Evolutionary conservation across 2,329 filamentous ascomycete species (phyloP).

Genomic region (Arachnomyces sp.): DNA sequence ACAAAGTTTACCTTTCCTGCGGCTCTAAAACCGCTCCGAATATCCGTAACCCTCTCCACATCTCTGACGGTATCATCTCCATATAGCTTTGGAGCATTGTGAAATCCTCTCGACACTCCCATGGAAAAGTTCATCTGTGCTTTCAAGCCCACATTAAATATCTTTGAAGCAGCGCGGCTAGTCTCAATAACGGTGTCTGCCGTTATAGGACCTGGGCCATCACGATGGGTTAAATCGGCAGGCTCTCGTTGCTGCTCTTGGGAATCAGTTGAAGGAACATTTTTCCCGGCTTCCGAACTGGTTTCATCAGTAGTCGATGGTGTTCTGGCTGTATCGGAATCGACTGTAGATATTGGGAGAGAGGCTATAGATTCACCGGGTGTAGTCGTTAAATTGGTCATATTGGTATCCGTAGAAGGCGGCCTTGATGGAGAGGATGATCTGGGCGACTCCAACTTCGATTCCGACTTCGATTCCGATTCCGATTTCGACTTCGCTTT

Average conservation of each 20-base stretch:
- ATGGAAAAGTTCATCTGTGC: constrained; percentile 80
- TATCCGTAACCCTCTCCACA: constrained; percentile 68
- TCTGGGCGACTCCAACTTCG: no score
- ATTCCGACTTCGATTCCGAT: no score
- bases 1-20: constrained; percentile 56
- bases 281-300: not conserved
- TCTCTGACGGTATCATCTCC: constrained; percentile 74
- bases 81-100: constrained; percentile 79
- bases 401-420: constrained; percentile 6
- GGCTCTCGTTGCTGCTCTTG: constrained; percentile 3
- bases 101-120: constrained; percentile 75
- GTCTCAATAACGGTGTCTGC: constrained; percentile 58
- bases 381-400: constrained; percentile 1
- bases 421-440: no score
- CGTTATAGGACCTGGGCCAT: constrained; percentile 13
- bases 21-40: constrained; percentile 67
- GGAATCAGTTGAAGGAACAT: not conserved
- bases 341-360: not conserved
- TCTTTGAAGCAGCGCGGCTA: constrained; percentile 60
- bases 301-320: not conserved
- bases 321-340: constrained; percentile 4
- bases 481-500: no score
- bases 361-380: constrained; percentile 1
- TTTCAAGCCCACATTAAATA: constrained; percentile 67
- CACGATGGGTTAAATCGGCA: constrained; percentile 7